phyloP scores from a whole-genome alignment of 106 monocot genomes.

The Vanilla planifolia region DNA sequence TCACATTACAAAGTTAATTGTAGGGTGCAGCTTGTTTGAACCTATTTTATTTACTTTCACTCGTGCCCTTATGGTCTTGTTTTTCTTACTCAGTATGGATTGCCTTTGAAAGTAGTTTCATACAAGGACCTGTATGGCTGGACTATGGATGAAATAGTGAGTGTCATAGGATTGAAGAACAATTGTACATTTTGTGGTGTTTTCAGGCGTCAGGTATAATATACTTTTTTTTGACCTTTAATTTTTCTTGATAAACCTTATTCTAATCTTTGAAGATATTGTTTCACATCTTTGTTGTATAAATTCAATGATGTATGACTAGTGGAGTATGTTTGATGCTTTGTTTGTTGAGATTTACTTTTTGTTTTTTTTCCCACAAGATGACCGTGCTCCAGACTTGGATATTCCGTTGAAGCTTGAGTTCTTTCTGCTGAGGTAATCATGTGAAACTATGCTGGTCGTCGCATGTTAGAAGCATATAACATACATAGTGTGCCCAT shows the following conservation, averaged over 20 bases:
- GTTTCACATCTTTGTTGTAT: neutral
- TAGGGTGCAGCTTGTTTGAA: too few species aligned
- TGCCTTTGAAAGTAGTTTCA: slow-evolving; percentile 91
- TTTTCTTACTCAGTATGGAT: slow-evolving; percentile 60
- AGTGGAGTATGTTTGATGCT: neutral
- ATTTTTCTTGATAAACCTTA: neutral
- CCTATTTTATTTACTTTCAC: too few species aligned
- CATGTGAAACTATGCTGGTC: too few species aligned
- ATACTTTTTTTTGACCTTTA: neutral
- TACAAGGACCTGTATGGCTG: slow-evolving; percentile 97
- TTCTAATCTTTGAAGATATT: neutral
- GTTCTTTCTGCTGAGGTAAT: too few species aligned
- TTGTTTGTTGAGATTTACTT: neutral
- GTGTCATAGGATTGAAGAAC: slow-evolving; percentile 90
- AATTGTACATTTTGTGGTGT: slow-evolving; percentile 99
- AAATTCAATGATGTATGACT: neutral
- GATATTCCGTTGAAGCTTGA: too few species aligned
- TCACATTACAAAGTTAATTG: too few species aligned
- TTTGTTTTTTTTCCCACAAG: neutral
- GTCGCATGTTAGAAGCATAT: too few species aligned
- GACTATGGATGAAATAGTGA: slow-evolving; percentile 99
- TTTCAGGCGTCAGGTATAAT: slow-evolving; percentile 90
- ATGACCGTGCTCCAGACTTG: neutral
- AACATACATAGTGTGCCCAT: too few species aligned
- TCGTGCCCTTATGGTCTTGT: neutral